Conservation (phyloP, 164 flowering plant genomes). For the Cinnamomum micranthum region DNA sequence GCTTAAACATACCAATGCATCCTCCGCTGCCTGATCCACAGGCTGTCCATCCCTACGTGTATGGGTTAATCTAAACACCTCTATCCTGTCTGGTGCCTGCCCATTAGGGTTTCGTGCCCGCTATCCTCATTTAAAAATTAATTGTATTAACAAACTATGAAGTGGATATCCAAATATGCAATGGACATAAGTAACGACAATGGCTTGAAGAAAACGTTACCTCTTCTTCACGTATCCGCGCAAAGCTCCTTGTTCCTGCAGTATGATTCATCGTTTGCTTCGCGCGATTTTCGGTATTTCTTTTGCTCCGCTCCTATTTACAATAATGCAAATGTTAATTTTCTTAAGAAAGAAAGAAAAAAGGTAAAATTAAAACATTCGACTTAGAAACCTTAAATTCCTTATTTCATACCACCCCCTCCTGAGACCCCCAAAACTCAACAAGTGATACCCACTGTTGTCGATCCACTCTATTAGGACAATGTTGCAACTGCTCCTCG, state of each 20-base stretch:
- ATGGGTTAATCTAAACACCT: slow-evolving; percentile 27
- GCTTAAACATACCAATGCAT: slow-evolving; percentile 19
- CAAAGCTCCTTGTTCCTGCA: slow-evolving; percentile 30
- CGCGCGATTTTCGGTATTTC: slow-evolving; percentile 23
- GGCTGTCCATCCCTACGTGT: slow-evolving; percentile 26
- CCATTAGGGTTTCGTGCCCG: slow-evolving; percentile 10
- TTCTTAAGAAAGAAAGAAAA: neutral
- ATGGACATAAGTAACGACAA: neutral
- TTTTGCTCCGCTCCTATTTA: slow-evolving; percentile 16
- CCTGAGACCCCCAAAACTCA: slow-evolving; percentile 25
- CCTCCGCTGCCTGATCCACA: slow-evolving; percentile 22
- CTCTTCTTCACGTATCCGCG: slow-evolving; percentile 31
- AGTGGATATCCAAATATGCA: neutral
- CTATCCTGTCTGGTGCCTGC: slow-evolving; percentile 23
- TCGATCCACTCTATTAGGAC: slow-evolving; percentile 18
- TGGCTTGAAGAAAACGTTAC: slow-evolving; percentile 7
- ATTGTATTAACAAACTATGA: neutral
- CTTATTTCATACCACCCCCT: slow-evolving; percentile 15
- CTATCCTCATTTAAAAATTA: slow-evolving; percentile 1
- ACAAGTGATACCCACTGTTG: slow-evolving; percentile 27
- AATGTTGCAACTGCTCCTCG: slow-evolving; percentile 21
- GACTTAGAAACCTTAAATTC: neutral
- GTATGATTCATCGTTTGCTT: slow-evolving; percentile 13
- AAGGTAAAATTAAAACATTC: neutral
- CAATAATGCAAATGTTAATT: neutral